Base-by-base conservation (phyloP, 2,329 filamentous ascomycete genomes). In the Hirsutella thompsonii region DNA sequence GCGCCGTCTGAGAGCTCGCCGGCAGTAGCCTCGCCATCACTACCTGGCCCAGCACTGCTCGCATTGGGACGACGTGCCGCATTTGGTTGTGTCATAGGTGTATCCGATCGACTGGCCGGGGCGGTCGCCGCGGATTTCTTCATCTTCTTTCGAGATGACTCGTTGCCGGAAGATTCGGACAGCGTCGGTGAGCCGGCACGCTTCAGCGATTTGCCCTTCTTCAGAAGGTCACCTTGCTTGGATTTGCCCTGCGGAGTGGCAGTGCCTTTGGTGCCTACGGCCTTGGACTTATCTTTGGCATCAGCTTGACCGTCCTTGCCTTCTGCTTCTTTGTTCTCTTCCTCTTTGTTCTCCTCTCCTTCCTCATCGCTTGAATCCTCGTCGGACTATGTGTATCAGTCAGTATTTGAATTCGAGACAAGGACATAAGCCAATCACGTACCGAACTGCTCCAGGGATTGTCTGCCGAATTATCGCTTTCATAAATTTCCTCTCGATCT, bases 141-240 rank as follows among this genome's bases (percentile, higher is more conserved):
- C 55, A 83, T 76, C 57, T 74, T 76, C 66, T 85, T 86, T 63
- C 92, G 81, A 20, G 80, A 77, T 1, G 85, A 90, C 58, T 96
- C 90, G 51, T 89, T 93, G 40, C 87, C 90, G 57, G 87, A 94
- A 9, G 87, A 87, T 57, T 96, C 90, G 2, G 88, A 95, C 26
- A 84, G 71, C 48, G 89, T 83, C 3, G 89, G 87, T 14, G 88
- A 94, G 16, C 88, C 87, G 26, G 85, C 74, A 23, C 90, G 80
- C 65, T 95, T 95, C 40, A 90, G 73, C 26, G 69, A 71, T 54
- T 77, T 79, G 51, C 61, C 60, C 55, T 76, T 76, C 58, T 74
- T 76, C 1, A 44, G 39, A 6, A 40, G 20, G 13, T 57, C 49
- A 20, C 59, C 57, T 10, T 60, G 52, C 42, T 64, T 64, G 40